Evolutionary conservation across 1,284 basidiomycete genomes (phyloP), one percentile per base, ranked within the genome.

Genomic region (Phlebopus sp.): DNA sequence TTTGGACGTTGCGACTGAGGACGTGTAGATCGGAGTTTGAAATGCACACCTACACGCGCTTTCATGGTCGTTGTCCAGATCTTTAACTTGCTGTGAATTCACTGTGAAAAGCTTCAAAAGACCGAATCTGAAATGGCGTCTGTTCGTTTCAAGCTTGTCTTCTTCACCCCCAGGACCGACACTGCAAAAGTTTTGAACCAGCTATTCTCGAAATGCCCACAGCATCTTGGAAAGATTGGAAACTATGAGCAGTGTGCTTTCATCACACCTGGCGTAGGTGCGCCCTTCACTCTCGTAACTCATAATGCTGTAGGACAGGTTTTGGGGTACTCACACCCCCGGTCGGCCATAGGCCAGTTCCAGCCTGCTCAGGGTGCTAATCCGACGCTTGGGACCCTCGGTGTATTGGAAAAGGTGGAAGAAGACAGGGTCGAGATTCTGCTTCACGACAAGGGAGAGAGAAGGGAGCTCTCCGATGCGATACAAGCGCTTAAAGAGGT

Each of bases 341-440:
- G 44, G 29, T 30, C 8, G 31, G 41, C 17, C 43, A 21, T 53
- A 78, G 76, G 78, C 27, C 78, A 79, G 53, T 80, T 79, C 55
- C 67, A 57, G 51, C 74, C 77, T 7, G 59, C 4, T 55, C 58
- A 3, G 67, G 63, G 18, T 73, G 78, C n/a, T 68, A 70, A 34
- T 77, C 78, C 7, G 58, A 68, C 4, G 73, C 77, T 39, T 77
- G 77, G 3, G 42, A 53, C 13, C 56, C 66, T 3, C 77, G 72
- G 21, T 50, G 64, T 51, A 4, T 59, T 78, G 38, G 75, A 78
- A 57, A 65, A 59, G 34, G 76, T 79, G 7, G 75, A 79, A 35
- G 79, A 81, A 54, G 71, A 78, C 63, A 69, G 74, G 44, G 77
- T 81, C 18, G 79, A 80, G 57, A 56, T 81, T 17, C 51, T 78